These are phyloP conservation scores for Aspergillus carlsbadensis DNA, from an alignment of 495 filamentous ascomycete genomes.

Conservation along the genomic window DNA sequence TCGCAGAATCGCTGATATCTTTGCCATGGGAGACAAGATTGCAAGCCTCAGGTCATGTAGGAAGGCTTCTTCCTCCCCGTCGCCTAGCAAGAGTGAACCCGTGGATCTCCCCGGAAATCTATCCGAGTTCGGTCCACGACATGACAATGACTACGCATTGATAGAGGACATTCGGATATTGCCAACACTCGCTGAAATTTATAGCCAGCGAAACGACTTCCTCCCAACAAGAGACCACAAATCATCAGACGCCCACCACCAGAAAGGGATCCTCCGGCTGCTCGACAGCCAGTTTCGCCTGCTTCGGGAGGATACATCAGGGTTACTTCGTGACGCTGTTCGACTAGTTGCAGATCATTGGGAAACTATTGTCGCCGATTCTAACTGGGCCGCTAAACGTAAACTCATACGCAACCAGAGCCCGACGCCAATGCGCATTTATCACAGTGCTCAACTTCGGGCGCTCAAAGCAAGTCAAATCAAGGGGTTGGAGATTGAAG, in stretches of 20 bases:
- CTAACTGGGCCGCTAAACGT: not conserved
- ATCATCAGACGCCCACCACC: conserved; percentile 52
- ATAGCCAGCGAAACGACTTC: conserved; percentile 51
- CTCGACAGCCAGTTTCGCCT: conserved; percentile 67
- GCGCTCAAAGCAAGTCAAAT: conserved; percentile 41
- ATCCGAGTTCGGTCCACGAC: too few species aligned
- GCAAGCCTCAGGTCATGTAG: too few species aligned
- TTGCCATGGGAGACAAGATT: too few species aligned
- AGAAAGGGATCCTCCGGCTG: conserved; percentile 56
- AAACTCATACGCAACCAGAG: conserved; percentile 25
- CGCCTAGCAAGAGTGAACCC: too few species aligned
- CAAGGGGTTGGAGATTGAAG: conserved; percentile 53
- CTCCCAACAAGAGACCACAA: conserved; percentile 58
- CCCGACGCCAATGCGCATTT: too few species aligned
- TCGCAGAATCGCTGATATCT: too few species aligned
- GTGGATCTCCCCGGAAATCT: too few species aligned
- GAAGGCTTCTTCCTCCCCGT: too few species aligned
- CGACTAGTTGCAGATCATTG: conserved; percentile 9
- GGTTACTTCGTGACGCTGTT: conserved; percentile 36
- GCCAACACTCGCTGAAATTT: conserved; percentile 63
- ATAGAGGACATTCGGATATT: conserved; percentile 63
- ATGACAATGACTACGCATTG: conserved; percentile 65
- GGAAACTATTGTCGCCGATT: not conserved
- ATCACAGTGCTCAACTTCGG: conserved; percentile 34
- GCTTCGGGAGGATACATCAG: conserved; percentile 38